Conservation (phyloP, 495 filamentous ascomycete species). For the Evernia prunastri region DNA sequence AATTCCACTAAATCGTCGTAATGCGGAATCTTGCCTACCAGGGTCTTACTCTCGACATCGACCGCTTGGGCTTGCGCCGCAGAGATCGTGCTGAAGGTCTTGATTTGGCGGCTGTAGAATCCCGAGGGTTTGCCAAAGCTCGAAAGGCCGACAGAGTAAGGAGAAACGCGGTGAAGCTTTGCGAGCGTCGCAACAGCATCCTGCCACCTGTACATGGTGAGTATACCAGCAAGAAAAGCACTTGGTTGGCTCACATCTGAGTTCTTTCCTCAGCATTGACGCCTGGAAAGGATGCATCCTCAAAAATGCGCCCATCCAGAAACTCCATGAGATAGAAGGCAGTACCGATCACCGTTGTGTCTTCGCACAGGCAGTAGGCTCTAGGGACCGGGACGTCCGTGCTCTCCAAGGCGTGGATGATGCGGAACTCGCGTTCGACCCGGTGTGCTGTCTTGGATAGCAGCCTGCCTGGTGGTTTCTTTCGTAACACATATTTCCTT, state of each 20-base stretch:
- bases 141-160: slow-evolving; percentile 57
- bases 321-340: slow-evolving; percentile 97
- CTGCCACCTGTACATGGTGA: slow-evolving; percentile 56
- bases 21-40: slow-evolving; percentile 77
- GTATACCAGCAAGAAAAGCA: neutral
- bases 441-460: slow-evolving; percentile 90
- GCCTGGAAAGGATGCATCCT: slow-evolving; percentile 74
- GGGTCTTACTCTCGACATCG: slow-evolving; percentile 67
- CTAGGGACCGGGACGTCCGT: slow-evolving; percentile 84
- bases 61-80: slow-evolving; percentile 64
- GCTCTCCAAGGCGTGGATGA: slow-evolving; percentile 71
- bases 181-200: slow-evolving; percentile 79
- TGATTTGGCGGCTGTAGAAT: slow-evolving; percentile 84
- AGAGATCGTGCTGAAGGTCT: slow-evolving; percentile 72
- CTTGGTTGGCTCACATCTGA: slow-evolving; percentile 47
- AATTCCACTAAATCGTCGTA: slow-evolving; percentile 74
- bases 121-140: slow-evolving; percentile 65
- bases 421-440: slow-evolving; percentile 89
- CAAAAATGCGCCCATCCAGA: slow-evolving; percentile 84
- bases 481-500: slow-evolving; percentile 74
- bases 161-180: slow-evolving; percentile 71
- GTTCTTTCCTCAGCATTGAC: slow-evolving; percentile 62
- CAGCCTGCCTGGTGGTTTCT: slow-evolving; percentile 90
- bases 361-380: slow-evolving; percentile 80
- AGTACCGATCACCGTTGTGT: slow-evolving; percentile 70